Evolutionary conservation across 495 filamentous ascomycete genomes (phyloP), one percentile per base, ranked within the genome.

Genomic region (Penicillium fimorum): DNA sequence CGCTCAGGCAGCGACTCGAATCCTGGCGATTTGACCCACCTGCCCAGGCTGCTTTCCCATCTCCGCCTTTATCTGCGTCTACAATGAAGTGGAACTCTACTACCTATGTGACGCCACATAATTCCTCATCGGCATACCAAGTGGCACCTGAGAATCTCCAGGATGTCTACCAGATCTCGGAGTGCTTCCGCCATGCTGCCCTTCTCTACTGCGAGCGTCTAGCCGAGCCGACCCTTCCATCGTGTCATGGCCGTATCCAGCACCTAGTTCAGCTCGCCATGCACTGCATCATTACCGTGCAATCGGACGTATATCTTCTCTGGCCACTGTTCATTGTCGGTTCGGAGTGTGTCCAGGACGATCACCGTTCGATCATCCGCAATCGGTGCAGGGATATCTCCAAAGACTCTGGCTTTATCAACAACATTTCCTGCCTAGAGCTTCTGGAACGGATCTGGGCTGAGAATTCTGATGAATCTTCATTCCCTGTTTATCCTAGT

Each of bases 261-360:
- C 85, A 84, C 50, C 82, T 96, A 4, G 91, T 96, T 38, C 82
- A 82, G 53, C 84, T 87, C 52, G 87, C 92, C 10, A 79, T 96
- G 48, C 87, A 85, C 68, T 91, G 94, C 70, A 87, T 95, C 37
- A 84, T 84, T 13, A 84, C 84, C 48, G 86, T 96, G 22, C 82
- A 89, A 56, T 82, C 86, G 2, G 89, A 94, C 70, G 93, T 96
- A 65, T 96, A 94, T 63, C 76, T 97, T 24, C 84, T 97, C 2
- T 97, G 93, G 93, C 92, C 93, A 9, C 79, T 97, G 10, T 96
- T 96, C 67, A 87, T 97, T 47, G 87, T 86, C 0, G 92, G 93
- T 29, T 91, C 89, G 22, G 93, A 96, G 75, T 96, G 92, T 66
- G 89, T 96, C 50, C 85, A 87, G 51, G 87, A 90, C 59, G 76